Percentiles rank a stretch among this genome's conserved stretches.
Conservation (phyloP, 306 rosid species). For the Hylodesmum podocarpum region DNA sequence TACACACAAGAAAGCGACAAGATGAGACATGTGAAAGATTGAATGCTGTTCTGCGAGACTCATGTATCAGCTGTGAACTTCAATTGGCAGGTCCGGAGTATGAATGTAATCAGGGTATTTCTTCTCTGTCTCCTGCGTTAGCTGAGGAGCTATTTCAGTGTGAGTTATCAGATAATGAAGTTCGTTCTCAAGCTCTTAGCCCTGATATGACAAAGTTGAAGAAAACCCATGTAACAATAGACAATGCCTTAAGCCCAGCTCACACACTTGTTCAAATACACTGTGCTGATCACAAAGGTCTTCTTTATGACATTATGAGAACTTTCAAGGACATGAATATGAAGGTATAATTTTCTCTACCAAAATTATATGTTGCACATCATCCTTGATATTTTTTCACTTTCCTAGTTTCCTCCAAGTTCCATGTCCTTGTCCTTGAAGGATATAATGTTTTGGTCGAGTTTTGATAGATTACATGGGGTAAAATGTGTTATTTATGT, state of each 20-base stretch:
- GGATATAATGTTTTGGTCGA: background rate
- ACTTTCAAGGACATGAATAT: conserved; percentile 69
- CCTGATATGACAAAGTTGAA: conserved; percentile 62
- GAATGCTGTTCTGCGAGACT: conserved; percentile 49
- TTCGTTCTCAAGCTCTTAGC: conserved; percentile 60
- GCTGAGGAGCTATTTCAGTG: conserved; percentile 61
- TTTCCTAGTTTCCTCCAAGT: background rate
- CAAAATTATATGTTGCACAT: background rate
- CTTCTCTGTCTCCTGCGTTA: conserved; percentile 52
- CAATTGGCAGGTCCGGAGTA: conserved; percentile 60
- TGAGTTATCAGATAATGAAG: conserved; percentile 50
- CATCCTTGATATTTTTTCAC: conserved; percentile 1
- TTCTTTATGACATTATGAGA: conserved; percentile 73
- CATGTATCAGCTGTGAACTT: conserved; percentile 69
- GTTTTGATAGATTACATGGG: background rate
- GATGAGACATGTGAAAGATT: conserved; percentile 55
- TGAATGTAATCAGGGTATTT: conserved; percentile 52
- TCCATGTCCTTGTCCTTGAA: conserved; percentile 11
- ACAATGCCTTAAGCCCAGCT: conserved; percentile 71
- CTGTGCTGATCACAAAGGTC: conserved; percentile 76
- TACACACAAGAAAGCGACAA: conserved; percentile 67
- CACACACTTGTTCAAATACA: conserved; percentile 72
- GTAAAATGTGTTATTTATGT: conserved; percentile 1
- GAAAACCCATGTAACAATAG: conserved; percentile 52
- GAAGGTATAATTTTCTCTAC: conserved; percentile 46